Evolutionary conservation across 768 basidiomycete species (phyloP).

Genomic region (Boletus rubroflammeus): DNA sequence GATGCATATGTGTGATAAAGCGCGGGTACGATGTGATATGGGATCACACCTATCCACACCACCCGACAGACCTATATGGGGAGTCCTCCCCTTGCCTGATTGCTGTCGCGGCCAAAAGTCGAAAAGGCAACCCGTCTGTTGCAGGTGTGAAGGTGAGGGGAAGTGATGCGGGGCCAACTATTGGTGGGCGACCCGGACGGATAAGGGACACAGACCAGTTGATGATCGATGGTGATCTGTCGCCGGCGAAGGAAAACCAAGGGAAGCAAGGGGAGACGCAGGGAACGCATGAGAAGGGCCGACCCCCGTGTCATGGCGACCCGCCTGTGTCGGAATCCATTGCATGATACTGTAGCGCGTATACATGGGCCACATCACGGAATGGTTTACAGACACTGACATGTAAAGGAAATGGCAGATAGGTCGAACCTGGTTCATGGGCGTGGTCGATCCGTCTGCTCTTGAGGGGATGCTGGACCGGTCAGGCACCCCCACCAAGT

Average conservation of each 20-base stretch:
- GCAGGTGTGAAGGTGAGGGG: neutral
- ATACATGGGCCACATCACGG: neutral
- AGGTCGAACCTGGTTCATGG: too few species aligned
- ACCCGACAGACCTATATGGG: neutral
- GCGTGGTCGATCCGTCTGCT: slow-evolving; percentile 4
- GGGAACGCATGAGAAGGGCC: neutral
- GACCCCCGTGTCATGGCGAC: slow-evolving; percentile 1
- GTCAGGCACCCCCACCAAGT: neutral
- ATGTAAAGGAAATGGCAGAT: too few species aligned
- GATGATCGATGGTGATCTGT: neutral
- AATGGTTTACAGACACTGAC: neutral
- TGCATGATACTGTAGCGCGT: neutral
- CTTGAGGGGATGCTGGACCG: slow-evolving; percentile 1
- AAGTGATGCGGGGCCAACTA: neutral
- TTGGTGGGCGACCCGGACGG: neutral
- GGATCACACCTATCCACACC: neutral
- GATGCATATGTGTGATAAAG: neutral
- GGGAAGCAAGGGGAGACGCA: neutral
- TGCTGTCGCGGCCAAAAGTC: neutral
- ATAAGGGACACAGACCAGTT: neutral
- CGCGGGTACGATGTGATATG: neutral
- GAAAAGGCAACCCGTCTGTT: neutral
- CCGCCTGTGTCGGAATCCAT: neutral
- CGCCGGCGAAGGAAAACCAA: neutral
- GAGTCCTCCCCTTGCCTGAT: neutral